Evolutionary conservation across 2,329 filamentous ascomycete species (phyloP), one percentile per base, ranked within the genome.

Genomic region (Nemania sp.): DNA sequence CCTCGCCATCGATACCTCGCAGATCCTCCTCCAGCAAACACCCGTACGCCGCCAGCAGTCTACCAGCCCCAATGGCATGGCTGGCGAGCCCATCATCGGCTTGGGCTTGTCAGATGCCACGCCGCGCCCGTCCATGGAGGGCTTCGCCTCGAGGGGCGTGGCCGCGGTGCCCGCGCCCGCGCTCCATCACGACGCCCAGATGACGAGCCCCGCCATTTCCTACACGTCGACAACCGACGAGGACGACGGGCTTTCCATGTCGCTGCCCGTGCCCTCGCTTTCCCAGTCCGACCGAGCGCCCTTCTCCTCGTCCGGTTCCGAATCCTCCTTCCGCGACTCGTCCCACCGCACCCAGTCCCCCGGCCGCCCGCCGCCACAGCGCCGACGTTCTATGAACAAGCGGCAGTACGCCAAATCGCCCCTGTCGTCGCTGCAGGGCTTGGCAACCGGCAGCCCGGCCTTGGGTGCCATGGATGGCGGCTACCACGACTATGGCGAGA

Each of bases 401-500:
- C 64, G 64, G n/a, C 57, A 81, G 64, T 79, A 81, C 51, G 79
- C 83, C 58, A 87, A 87, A 65, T 88, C 86, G 1, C 86, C 86
- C 0, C 71, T 88, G 5, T 86, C 85, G 0, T 80, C 25, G 4
- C 25, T 86, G 13, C 80, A 78, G 11, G 81, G 82, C 1, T 73
- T 85, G 3, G 76, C 83, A 1, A 77, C 79, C 20, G 63, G 57
- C 2, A 80, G 80, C 46, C 77, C 82, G 15, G 69, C 83, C 7
- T 76, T 79, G 10, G 70, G 75, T 12, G 73, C 75, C 13, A 73
- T 59, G 3, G 60, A 77, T 68, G 88, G 80, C 60, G 75, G 77
- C 11, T 87, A 89, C 61, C 95, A 92, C 88, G 91, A 97, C 76
- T 97, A 98, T 72, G 87, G 89, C 43, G 93, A 97, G 78, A 99